Conservation (phyloP, 345 rosid species). For the Salix arbutifolia region DNA sequence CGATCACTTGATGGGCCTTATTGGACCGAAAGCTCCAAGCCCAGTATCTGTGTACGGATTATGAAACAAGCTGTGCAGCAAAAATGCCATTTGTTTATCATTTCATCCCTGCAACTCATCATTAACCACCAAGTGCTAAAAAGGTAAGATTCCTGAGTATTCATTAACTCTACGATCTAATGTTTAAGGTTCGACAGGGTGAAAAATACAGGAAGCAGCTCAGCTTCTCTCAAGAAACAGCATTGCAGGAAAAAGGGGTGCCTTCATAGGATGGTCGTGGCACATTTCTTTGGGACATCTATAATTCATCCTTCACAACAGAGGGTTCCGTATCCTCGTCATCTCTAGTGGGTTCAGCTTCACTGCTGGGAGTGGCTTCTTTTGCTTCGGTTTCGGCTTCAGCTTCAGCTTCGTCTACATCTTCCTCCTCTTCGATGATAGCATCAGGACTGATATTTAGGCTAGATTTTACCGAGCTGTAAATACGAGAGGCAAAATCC, state of each 20-base stretch:
- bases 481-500: conserved; percentile 79
- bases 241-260: background rate
- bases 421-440: conserved; percentile 68
- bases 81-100: background rate
- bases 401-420: conserved; percentile 49
- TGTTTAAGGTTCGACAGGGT: background rate
- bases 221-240: background rate
- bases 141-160: conserved; percentile 19
- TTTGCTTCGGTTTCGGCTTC: conserved; percentile 34
- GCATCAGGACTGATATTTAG: conserved; percentile 76
- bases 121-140: conserved; percentile 1
- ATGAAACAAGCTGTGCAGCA: background rate
- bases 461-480: conserved; percentile 68
- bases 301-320: conserved; percentile 47
- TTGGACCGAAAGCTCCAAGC: background rate
- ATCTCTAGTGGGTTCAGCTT: conserved; percentile 28
- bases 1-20: background rate
- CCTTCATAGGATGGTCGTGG: background rate
- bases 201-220: conserved; percentile 12
- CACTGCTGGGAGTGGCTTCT: conserved; percentile 27
- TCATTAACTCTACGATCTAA: conserved; percentile 17
- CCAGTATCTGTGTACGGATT: background rate
- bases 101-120: background rate
- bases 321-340: conserved; percentile 32
- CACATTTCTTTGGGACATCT: conserved; percentile 17